Evolutionary conservation across 116 monocot species (phyloP).

Genomic region (Thalassia testudinum): DNA sequence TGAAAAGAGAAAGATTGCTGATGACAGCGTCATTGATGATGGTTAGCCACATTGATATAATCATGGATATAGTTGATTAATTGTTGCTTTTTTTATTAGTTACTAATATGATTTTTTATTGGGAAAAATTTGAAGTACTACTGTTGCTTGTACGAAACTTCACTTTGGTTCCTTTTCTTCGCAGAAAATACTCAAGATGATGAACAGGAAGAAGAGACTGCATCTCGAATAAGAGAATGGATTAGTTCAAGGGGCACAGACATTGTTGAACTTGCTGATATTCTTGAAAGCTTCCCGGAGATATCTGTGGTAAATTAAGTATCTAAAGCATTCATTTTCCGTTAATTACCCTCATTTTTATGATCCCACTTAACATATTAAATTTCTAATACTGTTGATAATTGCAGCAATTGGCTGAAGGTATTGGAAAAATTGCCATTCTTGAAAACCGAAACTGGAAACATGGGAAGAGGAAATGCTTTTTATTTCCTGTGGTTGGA

Average conservation of each 20-base stretch:
- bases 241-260: slow-evolving; percentile 37
- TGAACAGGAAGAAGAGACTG: slow-evolving; percentile 54
- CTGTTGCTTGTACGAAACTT: not conserved
- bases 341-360: too few species aligned
- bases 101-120: not conserved
- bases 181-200: slow-evolving; percentile 88
- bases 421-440: slow-evolving; percentile 21
- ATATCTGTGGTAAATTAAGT: slow-evolving; percentile 53
- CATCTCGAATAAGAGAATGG: slow-evolving; percentile 62
- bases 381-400: too few species aligned
- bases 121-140: too few species aligned
- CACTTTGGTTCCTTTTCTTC: slow-evolving; percentile 4
- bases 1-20: slow-evolving; percentile 19
- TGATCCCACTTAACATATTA: too few species aligned
- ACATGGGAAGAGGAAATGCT: too few species aligned
- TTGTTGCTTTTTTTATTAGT: not conserved
- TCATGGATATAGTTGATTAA: not conserved
- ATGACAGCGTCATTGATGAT: slow-evolving; percentile 38
- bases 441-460: too few species aligned
- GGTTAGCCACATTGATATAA: slow-evolving; percentile 29
- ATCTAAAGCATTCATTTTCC: too few species aligned
- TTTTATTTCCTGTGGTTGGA: too few species aligned
- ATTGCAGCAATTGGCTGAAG: slow-evolving; percentile 87
- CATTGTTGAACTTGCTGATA: slow-evolving; percentile 48
- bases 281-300: slow-evolving; percentile 69